A percentile compares a stretch with the other conserved stretches of the same genome.
Evolutionary conservation across 768 basidiomycete species (phyloP).

Genomic region (Boletus rubroflammeus): DNA sequence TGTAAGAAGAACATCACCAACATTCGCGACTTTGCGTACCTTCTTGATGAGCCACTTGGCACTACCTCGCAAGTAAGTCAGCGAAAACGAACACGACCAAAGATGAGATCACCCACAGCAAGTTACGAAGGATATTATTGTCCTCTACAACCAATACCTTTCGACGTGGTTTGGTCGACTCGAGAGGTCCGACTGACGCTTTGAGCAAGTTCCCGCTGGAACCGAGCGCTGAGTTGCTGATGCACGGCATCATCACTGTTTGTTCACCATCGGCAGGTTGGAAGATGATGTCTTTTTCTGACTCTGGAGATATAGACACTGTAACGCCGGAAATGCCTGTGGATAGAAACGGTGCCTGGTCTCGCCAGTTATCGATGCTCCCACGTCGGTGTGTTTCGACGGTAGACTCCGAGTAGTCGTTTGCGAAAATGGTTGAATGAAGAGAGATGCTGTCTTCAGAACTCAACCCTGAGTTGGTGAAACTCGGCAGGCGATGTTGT

Average conservation of each 20-base stretch:
- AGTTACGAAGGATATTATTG: constrained; percentile 76
- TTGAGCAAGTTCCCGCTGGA: constrained; percentile 66
- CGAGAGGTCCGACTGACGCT: constrained; percentile 55
- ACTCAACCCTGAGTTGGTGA: constrained; percentile 13
- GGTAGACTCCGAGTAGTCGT: constrained; percentile 16
- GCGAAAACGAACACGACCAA: constrained; percentile 4
- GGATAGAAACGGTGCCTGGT: constrained; percentile 11
- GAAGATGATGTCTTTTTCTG: constrained; percentile 30
- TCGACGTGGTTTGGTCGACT: constrained; percentile 41
- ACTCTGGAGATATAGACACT: constrained; percentile 22
- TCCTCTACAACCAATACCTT: constrained; percentile 88
- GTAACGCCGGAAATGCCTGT: constrained; percentile 7
- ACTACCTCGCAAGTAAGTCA: constrained; percentile 28
- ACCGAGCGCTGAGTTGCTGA: constrained; percentile 47
- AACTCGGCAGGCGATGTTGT: constrained; percentile 23
- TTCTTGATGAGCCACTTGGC: constrained; percentile 68
- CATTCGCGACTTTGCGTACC: constrained; percentile 12
- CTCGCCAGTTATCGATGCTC: constrained; percentile 33
- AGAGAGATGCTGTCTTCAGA: constrained; percentile 29
- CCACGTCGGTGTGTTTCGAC: constrained; percentile 27
- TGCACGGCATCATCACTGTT: constrained; percentile 5
- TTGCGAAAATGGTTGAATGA: constrained; percentile 28
- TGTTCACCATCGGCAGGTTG: constrained; percentile 14
- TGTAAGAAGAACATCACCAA: background rate
- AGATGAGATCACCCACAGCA: constrained; percentile 56